These are phyloP conservation scores for Cladosporium phlei DNA, from an alignment of 2,329 filamentous ascomycete genomes.

Conservation along the genomic window DNA sequence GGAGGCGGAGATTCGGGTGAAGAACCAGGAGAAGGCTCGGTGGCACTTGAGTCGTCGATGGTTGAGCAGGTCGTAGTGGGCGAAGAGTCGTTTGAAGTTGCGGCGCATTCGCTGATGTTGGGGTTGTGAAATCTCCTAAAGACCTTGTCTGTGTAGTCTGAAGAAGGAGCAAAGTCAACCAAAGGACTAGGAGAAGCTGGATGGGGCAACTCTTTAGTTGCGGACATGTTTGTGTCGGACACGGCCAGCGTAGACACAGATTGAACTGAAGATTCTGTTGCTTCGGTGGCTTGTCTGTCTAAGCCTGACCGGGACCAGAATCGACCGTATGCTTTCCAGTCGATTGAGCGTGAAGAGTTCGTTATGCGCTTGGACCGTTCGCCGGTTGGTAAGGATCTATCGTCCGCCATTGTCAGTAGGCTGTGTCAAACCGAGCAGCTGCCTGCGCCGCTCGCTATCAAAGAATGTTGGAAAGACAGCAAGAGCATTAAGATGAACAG, in stretches of 20 bases:
- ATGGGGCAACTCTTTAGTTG: conserved; percentile 24
- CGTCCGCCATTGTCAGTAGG: conserved; percentile 14
- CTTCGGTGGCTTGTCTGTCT: conserved; percentile 21
- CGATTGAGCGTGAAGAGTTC: conserved; percentile 16
- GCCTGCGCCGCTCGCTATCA: conserved; percentile 9
- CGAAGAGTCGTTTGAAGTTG: conserved; percentile 82
- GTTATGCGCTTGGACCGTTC: conserved; percentile 19
- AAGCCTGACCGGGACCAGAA: conserved; percentile 26
- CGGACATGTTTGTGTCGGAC: conserved; percentile 24
- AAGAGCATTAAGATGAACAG: not conserved
- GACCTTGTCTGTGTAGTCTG: conserved; percentile 23
- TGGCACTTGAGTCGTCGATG: conserved; percentile 82
- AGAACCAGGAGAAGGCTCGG: conserved; percentile 84
- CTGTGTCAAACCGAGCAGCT: conserved; percentile 6
- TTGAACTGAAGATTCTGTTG: conserved; percentile 17
- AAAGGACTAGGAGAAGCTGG: conserved; percentile 15
- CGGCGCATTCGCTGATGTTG: conserved; percentile 72
- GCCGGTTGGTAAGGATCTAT: conserved; percentile 27
- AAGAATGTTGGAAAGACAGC: conserved; percentile 1
- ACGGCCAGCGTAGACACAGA: conserved; percentile 17
- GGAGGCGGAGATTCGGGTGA: conserved; percentile 84
- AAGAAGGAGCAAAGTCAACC: conserved; percentile 13
- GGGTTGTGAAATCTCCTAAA: conserved; percentile 55
- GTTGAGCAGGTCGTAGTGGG: conserved; percentile 92
- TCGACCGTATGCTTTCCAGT: conserved; percentile 19